Percentiles rank a stretch among this genome's conserved stretches.
These are phyloP conservation scores for Amesomyces nigricolor DNA, from an alignment of 2,329 filamentous ascomycete genomes.

Conservation along the genomic window DNA sequence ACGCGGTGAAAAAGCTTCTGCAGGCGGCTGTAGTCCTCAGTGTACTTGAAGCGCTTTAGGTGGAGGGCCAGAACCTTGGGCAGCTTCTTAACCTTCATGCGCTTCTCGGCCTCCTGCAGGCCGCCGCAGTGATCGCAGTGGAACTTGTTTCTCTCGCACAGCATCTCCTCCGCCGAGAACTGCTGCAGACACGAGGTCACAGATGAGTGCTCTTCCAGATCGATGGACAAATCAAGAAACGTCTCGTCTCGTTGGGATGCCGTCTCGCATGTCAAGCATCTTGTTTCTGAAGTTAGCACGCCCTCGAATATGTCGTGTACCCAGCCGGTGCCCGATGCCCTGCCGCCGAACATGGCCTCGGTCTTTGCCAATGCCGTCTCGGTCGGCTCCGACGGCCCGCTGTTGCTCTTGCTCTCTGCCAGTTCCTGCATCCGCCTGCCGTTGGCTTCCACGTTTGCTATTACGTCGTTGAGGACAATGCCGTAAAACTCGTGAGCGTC, in stretches of 20 bases:
- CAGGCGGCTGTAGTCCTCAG: conserved; percentile 84
- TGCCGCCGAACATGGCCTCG: conserved; percentile 37
- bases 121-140: conserved; percentile 97
- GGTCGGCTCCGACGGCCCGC: conserved; percentile 48
- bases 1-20: conserved; percentile 97
- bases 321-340: conserved; percentile 69
- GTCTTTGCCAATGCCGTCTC: conserved; percentile 32
- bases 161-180: conserved; percentile 97
- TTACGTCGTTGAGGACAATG: conserved; percentile 89
- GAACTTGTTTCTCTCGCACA: conserved; percentile 97
- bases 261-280: conserved; percentile 93
- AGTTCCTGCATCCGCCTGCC: conserved; percentile 58
- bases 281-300: conserved; percentile 88
- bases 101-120: conserved; percentile 93
- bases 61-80: conserved; percentile 89
- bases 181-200: conserved; percentile 93
- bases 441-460: conserved; percentile 87
- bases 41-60: conserved; percentile 97
- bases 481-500: conserved; percentile 98
- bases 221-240: conserved; percentile 92
- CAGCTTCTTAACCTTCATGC: conserved; percentile 97
- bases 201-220: conserved; percentile 89
- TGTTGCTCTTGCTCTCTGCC: conserved; percentile 36
- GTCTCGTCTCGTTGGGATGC: conserved; percentile 92
- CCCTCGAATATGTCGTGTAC: conserved; percentile 97